Base-by-base conservation (phyloP, 2,329 filamentous ascomycete genomes). In the Calonectria crousiana region DNA sequence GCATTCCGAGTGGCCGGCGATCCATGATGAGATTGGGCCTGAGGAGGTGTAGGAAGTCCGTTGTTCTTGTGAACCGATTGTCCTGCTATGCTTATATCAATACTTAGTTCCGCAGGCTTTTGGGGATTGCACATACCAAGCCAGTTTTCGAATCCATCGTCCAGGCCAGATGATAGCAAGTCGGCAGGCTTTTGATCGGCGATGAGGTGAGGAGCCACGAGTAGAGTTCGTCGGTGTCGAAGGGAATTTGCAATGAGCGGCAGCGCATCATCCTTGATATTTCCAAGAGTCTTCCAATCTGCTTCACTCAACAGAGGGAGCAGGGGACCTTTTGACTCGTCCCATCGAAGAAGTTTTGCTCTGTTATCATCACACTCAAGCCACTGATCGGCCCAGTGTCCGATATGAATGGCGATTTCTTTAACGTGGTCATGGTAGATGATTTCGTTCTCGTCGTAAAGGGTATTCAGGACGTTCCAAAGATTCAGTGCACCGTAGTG, bases 401-500 rank as follows among this genome's bases (percentile, higher is more conserved):
- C 82, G 38, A 84, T 78, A 30, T 85, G 73, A 32, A 81, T 41
- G 20, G 82, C 79, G 53, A 75, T 67, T 28, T 77, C 74, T 47
- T 79, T 78, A 49, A 71, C 64, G 34, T 84, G 34, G 26, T 83
- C 82, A 2, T 73, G 67, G 18, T 78, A 69, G 41, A 86, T 83
- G 16, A 81, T 78, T 44, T 78, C 71, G 34, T 88, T 89, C 77
- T 89, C 87, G 20, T 83, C 81, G 51, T 78, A 80, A 1, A 89
- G 78, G 11, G 84, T 83, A 36, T 85, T 83, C 56, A 89, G 76
- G 41, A 90, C 83, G 32, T 86, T 87, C 85, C 85, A 88, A 16
- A 90, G 81, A 74, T 90, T 90, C 74, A 86, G 81, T 0, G 86
- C 86, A 10, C 89, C 89, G 16, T 85, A 82, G 44, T 83, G 62